Conservation (phyloP, 805 yeast genomes). For the Spathaspora girioi region DNA sequence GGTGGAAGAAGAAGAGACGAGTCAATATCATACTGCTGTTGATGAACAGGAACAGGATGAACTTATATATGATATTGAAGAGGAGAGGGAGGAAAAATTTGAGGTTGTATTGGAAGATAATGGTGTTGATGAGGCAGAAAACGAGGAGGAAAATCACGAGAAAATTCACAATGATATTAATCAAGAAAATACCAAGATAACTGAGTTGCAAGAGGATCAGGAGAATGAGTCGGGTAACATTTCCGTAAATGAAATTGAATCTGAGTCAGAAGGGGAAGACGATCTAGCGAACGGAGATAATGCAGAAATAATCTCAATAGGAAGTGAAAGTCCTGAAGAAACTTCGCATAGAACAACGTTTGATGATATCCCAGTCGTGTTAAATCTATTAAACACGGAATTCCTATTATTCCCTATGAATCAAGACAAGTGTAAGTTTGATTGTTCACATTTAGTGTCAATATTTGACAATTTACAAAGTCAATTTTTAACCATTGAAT, state of each 20-base stretch:
- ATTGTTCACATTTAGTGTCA: slow-evolving; percentile 19
- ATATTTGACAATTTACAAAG: slow-evolving; percentile 21
- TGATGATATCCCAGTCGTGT: slow-evolving; percentile 16
- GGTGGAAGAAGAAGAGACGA: slow-evolving; percentile 8
- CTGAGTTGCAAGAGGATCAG: neutral
- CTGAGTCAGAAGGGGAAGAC: neutral
- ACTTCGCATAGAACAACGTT: neutral
- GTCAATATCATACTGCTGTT: neutral
- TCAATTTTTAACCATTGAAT: slow-evolving; percentile 16
- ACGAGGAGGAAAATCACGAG: slow-evolving; percentile 1
- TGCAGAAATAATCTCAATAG: neutral
- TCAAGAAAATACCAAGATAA: neutral
- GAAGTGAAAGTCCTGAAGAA: neutral
- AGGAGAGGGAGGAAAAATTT: slow-evolving; percentile 14
- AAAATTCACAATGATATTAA: neutral
- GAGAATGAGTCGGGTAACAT: neutral
- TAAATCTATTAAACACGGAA: slow-evolving; percentile 21
- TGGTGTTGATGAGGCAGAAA: neutral
- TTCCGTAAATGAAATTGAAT: neutral
- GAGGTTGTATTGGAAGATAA: neutral
- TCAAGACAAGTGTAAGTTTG: slow-evolving; percentile 3
- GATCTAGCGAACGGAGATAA: neutral
- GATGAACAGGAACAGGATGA: slow-evolving; percentile 11
- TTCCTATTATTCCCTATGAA: slow-evolving; percentile 24
- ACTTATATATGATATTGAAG: slow-evolving; percentile 5